Conservation (phyloP, 352 stramenopile species). For the Globisporangium radiosum region DNA sequence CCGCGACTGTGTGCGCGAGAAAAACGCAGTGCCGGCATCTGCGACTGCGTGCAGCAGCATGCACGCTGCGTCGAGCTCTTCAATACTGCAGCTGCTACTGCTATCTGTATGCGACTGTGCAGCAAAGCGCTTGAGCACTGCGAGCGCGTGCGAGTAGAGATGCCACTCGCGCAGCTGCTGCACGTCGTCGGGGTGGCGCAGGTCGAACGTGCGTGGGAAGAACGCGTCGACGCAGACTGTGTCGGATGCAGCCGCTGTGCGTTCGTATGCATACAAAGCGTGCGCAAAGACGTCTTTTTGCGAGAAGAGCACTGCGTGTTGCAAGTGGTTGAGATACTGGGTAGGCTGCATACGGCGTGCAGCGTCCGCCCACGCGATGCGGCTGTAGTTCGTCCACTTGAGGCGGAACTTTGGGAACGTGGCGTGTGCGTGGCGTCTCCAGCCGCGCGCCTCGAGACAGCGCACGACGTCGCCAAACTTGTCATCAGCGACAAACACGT, state of each 20-base stretch:
- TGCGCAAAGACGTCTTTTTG: conserved; percentile 49
- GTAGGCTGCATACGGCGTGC: conserved; percentile 11
- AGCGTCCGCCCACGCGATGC: conserved; percentile 45
- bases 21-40: conserved; percentile 4
- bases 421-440: conserved; percentile 46
- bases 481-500: conserved; percentile 45
- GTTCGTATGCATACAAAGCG: conserved; percentile 25
- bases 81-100: not conserved
- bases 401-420: conserved; percentile 52
- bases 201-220: conserved; percentile 46
- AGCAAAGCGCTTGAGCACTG: conserved; percentile 25
- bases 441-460: conserved; percentile 27
- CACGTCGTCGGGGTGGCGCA: conserved; percentile 8
- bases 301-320: conserved; percentile 52
- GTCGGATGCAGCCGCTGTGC: not conserved
- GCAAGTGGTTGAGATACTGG: conserved; percentile 67
- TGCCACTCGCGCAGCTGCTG: conserved; percentile 32
- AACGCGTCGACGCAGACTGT: conserved; percentile 28
- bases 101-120: not conserved
- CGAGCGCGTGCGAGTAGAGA: conserved; percentile 40
- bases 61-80: not conserved
- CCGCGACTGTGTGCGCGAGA: not conserved
- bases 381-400: conserved; percentile 68
- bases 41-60: conserved; percentile 4
- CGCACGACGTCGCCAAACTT: conserved; percentile 51